Evolutionary conservation across 352 stramenopile genomes (phyloP), one percentile per base, ranked within the genome.

Genomic region (Phytophthora multivora): DNA sequence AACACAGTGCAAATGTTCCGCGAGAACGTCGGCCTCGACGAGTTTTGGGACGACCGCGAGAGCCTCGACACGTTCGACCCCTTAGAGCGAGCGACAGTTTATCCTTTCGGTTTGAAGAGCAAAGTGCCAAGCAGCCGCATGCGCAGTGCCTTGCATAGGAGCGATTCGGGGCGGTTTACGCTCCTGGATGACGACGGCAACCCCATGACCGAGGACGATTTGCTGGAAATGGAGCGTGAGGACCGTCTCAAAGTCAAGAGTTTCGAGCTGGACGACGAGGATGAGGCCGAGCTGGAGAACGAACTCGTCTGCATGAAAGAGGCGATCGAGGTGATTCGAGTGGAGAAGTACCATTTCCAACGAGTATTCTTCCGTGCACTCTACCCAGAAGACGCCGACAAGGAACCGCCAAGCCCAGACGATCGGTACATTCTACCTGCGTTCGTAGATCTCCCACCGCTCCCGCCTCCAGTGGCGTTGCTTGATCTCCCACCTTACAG

Each of bases 1-100:
- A 93, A 93, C 73, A 93, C 84, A 0, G 77, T 93, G 25, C 69
- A 80, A 63, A 88, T 91, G 75, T 93, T 91, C 48, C 81, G 82
- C 16, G 54, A 86, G 53, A 89, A 91, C 54, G 76, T 90, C 42
- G 79, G 75, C 13, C 60, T 90, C 19, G 59, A 89, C 51, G 67
- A 66, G 54, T 93, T 91, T 51, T 90, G 82, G 81, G 62, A 80
- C 33, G 73, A 86, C 23, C 71, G 73, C 21, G 61, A 82, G 8
- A 69, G 69, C 30, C 50, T 80, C n/a, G 62, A 74, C 41, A 54
- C 45, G 9, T 40, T 68, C 9, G 58, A 76, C 41, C 63, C 66
- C 18, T 50, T 71, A 3, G 25, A 63, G 11, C 33, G 63, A 40
- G 39, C 66, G 45, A 67, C 60, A 0, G 66, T 80, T 4, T 71